Evolutionary conservation across 495 filamentous ascomycete genomes (phyloP), one percentile per base, ranked within the genome.

Genomic region (Hypoxylon crocopeplum): DNA sequence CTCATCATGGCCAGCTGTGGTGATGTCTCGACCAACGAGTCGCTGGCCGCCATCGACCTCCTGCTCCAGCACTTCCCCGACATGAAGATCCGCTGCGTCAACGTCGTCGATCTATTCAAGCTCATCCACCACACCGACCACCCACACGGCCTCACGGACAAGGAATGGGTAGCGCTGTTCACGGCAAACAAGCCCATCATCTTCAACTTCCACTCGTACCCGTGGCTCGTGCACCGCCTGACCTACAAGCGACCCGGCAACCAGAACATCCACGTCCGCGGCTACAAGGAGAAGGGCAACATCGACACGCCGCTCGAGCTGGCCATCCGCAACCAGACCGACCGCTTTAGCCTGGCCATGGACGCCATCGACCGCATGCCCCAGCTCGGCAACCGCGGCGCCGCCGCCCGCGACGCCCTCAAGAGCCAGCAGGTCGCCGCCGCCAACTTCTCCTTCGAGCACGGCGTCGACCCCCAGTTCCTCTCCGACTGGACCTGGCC

Each of bases 131-230:
- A 82, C 25, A 72, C 66, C 17, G 78, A 89, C 53, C 86, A 90
- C 69, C 84, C 87, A 0, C 88, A 91, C 71, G 87, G 87, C 21
- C 74, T 89, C 49, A 76, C 75, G 1, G 83, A 89, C 53, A 60
- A 55, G 21, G 82, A 87, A 62, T 90, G 83, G 83, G 65, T 68
- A n/a, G 73, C 85, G 4, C 59, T 88, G 44, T 90, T 90, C 76
- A 91, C 87, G 1, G 72, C 74, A 16, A 74, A 88, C 76, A 84
- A 78, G 53, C 87, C 87, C 27, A 78, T 88, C 69, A 82, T 90
- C 61, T 90, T 91, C 82, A 89, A 89, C 76, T 90, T 89, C 82
- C 87, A 91, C 74, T 85, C 81, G 13, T 89, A 91, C 72, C 88
- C 88, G 1, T 91, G 85, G 86, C 78, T 90, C 60, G 82, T 91